Evolutionary conservation across 306 rosid genomes (phyloP), one percentile per base, ranked within the genome.

Genomic region (Quercus robur): DNA sequence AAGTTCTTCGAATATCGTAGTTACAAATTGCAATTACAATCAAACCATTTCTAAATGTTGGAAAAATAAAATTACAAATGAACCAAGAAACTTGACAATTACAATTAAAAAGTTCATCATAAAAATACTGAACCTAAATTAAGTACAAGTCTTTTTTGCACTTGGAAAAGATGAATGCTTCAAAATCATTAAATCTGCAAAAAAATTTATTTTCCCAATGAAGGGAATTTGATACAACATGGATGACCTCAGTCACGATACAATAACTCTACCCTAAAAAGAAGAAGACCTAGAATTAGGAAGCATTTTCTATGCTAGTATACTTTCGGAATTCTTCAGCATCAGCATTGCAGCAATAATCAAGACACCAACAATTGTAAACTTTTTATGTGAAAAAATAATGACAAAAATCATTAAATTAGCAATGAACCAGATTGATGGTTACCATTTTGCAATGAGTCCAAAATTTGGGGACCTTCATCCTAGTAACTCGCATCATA

Each of bases 391-490:
- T 61, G 31, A 55, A 63, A 26, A 6, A 55, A 70, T 68, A 19
- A 38, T 15, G 35, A 35, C 2, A 69, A 78, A 68, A 74, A 30
- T 38, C 21, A 31, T 75, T 20, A 13, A 3, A 74, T 74, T 21
- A 49, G 68, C 67, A 54, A 54, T 56, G 73, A 82, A 79, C 73
- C 73, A 4, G 69, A 28, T 63, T 51, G 56, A 17, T 26, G 4
- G 17, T 26, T 56, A 8, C 7, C 9, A 44, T 18, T 55, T 49
- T 12, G 49, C 63, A 0, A 18, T 3, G 59, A 56, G 30, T 79
- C 79, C 52, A 70, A 38, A 78, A 72, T 79, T 75, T 70, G 59
- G 76, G 52, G 59, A 63, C 75, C 19, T n/a, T 66, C 72, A 17
- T 71, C 75, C 55, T 15, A 10, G 54, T 61, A 56, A 68, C 28